A percentile compares a stretch with the other conserved stretches of the same genome.
Conservation (phyloP, 441 rosid genomes). For the Biscutella laevigata region DNA sequence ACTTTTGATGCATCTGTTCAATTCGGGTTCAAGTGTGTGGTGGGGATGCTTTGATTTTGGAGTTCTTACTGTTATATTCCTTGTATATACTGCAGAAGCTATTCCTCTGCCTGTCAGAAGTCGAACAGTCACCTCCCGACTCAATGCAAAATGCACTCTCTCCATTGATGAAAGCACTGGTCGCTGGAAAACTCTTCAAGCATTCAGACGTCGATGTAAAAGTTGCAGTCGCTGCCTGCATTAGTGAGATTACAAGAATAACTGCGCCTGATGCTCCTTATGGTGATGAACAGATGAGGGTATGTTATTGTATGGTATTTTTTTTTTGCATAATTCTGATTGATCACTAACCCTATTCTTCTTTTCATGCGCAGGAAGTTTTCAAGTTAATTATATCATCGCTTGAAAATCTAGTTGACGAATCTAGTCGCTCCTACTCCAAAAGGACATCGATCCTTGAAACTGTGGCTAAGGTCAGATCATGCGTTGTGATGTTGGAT, state of each 20-base stretch:
- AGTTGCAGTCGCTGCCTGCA: constrained; percentile 90
- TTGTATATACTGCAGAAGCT: constrained; percentile 44
- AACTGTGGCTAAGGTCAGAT: constrained; percentile 92
- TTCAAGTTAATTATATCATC: constrained; percentile 55
- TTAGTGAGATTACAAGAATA: constrained; percentile 96
- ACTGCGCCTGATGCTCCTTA: constrained; percentile 99
- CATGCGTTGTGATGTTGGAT: constrained; percentile 98
- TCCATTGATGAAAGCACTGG: constrained; percentile 66
- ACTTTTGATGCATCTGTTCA: neutral
- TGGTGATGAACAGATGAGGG: constrained; percentile 91
- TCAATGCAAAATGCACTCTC: constrained; percentile 67
- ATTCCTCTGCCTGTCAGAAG: constrained; percentile 51
- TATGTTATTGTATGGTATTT: constrained; percentile 14
- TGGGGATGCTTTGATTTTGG: neutral
- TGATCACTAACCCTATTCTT: neutral
- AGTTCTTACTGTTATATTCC: constrained; percentile 1
- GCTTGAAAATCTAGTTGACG: constrained; percentile 63
- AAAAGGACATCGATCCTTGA: constrained; percentile 82
- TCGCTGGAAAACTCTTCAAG: constrained; percentile 49
- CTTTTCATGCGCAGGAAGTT: constrained; percentile 39
- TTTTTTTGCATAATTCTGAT: neutral
- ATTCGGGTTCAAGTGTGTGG: no score
- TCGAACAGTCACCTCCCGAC: constrained; percentile 76
- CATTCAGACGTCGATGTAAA: constrained; percentile 71
- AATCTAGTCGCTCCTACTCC: constrained; percentile 54